phyloP scores from a whole-genome alignment of 1,139 yeast genomes.

The Insectozyma bohioensis region DNA sequence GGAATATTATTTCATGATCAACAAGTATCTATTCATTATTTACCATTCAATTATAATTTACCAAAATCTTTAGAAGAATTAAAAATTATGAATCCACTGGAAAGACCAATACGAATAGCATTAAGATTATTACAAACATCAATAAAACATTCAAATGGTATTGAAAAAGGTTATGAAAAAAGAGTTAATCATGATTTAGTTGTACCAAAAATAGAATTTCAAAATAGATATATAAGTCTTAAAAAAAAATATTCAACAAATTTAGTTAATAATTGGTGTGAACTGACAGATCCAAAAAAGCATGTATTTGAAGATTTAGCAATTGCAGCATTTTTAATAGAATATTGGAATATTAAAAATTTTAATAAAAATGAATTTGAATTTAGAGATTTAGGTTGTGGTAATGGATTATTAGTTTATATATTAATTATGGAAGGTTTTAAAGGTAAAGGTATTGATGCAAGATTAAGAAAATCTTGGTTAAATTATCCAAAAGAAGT shows the following conservation, averaged over 20 bases:
- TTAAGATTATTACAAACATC: constrained; percentile 77
- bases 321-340: constrained; percentile 92
- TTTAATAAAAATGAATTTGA: constrained; percentile 54
- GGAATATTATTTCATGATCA: constrained; percentile 59
- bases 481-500: constrained; percentile 62
- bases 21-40: constrained; percentile 75
- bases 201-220: constrained; percentile 80
- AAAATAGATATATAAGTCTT: constrained; percentile 74
- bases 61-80: constrained; percentile 21
- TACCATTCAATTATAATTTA: constrained; percentile 51
- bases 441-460: constrained; percentile 84
- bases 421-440: constrained; percentile 78
- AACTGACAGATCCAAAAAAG: constrained; percentile 90
- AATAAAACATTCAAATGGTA: constrained; percentile 79
- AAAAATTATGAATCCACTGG: constrained; percentile 37
- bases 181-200: constrained; percentile 87
- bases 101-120: constrained; percentile 79
- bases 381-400: constrained; percentile 92
- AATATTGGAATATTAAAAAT: constrained; percentile 65
- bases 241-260: constrained; percentile 79
- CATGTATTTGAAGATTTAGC: constrained; percentile 97
- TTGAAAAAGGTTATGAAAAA: constrained; percentile 79
- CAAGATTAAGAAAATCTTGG: constrained; percentile 91
- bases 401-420: constrained; percentile 85
- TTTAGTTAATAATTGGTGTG: constrained; percentile 85